phyloP scores from a whole-genome alignment of 2,329 filamentous ascomycete genomes.

The Stemphylium beticola region DNA sequence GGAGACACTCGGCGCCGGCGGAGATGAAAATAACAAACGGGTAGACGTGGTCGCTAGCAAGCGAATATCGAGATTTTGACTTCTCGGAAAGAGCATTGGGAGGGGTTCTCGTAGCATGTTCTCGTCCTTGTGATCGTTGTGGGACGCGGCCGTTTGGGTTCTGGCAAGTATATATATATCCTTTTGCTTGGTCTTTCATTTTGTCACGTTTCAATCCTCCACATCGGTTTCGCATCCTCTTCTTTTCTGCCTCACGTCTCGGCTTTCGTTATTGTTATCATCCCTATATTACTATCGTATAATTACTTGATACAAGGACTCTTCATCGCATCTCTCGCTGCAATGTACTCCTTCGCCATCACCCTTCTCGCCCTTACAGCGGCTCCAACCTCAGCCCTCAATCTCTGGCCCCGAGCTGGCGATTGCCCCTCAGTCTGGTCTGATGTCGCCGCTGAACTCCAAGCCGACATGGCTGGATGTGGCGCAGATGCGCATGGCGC shows the following conservation, averaged over 20 bases:
- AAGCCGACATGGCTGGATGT: constrained; percentile 26
- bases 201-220: not conserved
- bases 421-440: constrained; percentile 30
- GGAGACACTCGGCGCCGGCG: not conserved
- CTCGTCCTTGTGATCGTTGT: too few species aligned
- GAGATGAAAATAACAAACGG: not conserved
- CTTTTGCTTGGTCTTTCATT: not conserved
- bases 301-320: too few species aligned
- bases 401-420: constrained; percentile 12
- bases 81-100: not conserved
- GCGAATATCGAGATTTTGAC: not conserved
- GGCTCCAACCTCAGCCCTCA: not conserved
- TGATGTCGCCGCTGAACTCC: constrained; percentile 22
- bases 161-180: not conserved
- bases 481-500: constrained; percentile 27
- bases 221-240: not conserved
- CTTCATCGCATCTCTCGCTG: too few species aligned
- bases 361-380: not conserved
- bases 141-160: too few species aligned
- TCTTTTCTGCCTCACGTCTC: not conserved
- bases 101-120: not conserved
- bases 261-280: too few species aligned
- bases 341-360: not conserved
- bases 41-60: not conserved
- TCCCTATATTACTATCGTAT: too few species aligned